Evolutionary conservation across 2,329 filamentous ascomycete species (phyloP).

Genomic region (Cladosporium sp.): DNA sequence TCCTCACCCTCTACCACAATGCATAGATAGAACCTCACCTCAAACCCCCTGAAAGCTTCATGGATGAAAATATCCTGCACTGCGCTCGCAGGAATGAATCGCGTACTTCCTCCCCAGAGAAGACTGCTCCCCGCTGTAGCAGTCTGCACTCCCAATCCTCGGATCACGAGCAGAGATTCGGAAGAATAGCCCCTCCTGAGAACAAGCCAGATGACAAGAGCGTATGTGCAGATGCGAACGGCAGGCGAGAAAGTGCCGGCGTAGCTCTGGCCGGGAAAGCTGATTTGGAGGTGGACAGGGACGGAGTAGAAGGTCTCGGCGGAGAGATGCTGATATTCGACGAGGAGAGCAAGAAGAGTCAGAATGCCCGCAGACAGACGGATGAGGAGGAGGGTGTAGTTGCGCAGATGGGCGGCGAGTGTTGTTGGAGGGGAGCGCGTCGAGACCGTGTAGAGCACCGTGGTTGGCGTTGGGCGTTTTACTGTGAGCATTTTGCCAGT

Average conservation of each 20-base stretch:
- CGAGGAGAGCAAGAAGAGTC: conserved; percentile 33
- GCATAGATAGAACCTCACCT: conserved; percentile 81
- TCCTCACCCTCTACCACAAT: conserved; percentile 87
- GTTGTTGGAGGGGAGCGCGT: conserved; percentile 58
- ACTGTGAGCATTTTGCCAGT: conserved; percentile 30
- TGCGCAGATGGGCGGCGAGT: conserved; percentile 36
- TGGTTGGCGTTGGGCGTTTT: conserved; percentile 61
- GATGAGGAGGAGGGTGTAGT: neutral
- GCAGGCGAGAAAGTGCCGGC: conserved; percentile 69
- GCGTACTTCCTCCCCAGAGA: conserved; percentile 56
- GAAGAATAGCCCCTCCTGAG: conserved; percentile 44
- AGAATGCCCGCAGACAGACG: conserved; percentile 30
- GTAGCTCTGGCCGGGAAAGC: conserved; percentile 69
- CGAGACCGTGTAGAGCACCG: conserved; percentile 87
- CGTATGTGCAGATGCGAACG: conserved; percentile 42
- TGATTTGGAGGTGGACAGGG: neutral
- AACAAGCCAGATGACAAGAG: conserved; percentile 18
- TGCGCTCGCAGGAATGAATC: conserved; percentile 83
- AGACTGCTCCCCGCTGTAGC: conserved; percentile 66
- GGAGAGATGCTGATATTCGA: conserved; percentile 3
- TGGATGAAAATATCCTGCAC: conserved; percentile 93
- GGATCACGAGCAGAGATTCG: conserved; percentile 83
- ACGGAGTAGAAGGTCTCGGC: conserved; percentile 8
- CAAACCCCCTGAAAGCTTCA: conserved; percentile 89
- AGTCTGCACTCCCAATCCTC: conserved; percentile 87